Conservation (phyloP, 176 grass and related monocot species). For the Chrysopogon serrulatus region DNA sequence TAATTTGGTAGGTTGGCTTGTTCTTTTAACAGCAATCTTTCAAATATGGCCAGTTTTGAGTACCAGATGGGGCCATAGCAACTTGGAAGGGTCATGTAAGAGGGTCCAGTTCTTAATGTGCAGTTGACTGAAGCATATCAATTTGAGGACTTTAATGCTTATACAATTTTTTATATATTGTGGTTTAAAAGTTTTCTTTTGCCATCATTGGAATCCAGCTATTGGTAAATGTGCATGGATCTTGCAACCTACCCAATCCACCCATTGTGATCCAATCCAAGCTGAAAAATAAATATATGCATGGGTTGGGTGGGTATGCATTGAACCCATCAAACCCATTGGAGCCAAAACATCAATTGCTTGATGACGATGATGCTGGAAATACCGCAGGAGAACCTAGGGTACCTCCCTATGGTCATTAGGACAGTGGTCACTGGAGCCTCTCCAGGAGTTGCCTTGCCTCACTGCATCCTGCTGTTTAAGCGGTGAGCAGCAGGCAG, state of each 20-base stretch:
- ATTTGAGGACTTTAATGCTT: not conserved
- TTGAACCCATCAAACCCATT: too few relatives aligned
- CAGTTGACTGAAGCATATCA: not conserved
- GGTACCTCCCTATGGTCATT: too few relatives aligned
- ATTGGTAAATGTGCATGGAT: not conserved
- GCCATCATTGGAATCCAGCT: not conserved
- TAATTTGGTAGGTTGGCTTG: not conserved
- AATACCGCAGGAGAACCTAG: too few relatives aligned
- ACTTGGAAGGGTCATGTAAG: not conserved
- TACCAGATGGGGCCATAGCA: not conserved
- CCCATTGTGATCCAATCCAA: not conserved
- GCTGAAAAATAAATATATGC: not conserved
- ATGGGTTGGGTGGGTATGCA: not conserved
- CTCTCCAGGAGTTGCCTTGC: too few relatives aligned
- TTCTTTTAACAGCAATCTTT: not conserved
- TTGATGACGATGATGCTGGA: too few relatives aligned
- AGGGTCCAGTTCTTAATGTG: not conserved
- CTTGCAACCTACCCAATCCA: not conserved
- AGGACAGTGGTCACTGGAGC: too few relatives aligned
- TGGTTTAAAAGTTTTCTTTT: not conserved
- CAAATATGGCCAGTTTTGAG: not conserved
- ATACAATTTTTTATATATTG: not conserved
- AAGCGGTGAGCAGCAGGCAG: too few relatives aligned
- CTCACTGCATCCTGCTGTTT: too few relatives aligned
- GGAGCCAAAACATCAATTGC: too few relatives aligned